Percentiles rank a stretch among this genome's conserved stretches.
phyloP scores from a whole-genome alignment of 352 stramenopile genomes.

The Pythium rhizo-oryzae region DNA sequence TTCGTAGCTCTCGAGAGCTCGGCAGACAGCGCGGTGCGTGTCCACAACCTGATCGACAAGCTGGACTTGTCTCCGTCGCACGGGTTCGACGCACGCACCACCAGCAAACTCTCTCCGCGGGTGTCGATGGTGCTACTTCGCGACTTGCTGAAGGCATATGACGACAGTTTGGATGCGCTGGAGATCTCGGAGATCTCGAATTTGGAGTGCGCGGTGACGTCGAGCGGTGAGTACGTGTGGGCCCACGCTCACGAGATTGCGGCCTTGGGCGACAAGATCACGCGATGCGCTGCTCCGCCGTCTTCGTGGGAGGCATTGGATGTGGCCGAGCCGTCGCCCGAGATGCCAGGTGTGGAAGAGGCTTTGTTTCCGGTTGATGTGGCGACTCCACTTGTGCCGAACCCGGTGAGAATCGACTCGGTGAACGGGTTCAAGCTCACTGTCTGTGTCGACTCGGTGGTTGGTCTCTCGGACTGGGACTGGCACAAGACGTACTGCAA shows the following conservation, averaged over 20 bases:
- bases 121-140: neutral
- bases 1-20: neutral
- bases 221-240: slow-evolving; percentile 16
- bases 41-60: slow-evolving; percentile 27
- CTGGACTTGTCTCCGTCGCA: slow-evolving; percentile 9
- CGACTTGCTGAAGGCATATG: slow-evolving; percentile 9
- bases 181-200: slow-evolving; percentile 18
- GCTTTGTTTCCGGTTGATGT: no score
- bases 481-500: slow-evolving; percentile 30
- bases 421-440: slow-evolving; percentile 11
- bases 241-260: slow-evolving; percentile 7
- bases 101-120: neutral
- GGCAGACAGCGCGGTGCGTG: neutral
- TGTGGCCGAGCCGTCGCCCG: no score
- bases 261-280: slow-evolving; percentile 7
- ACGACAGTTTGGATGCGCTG: slow-evolving; percentile 15
- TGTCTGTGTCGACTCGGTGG: neutral
- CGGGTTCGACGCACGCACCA: neutral
- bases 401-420: neutral
- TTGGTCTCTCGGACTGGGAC: slow-evolving; percentile 14
- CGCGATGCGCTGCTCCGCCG: slow-evolving; percentile 6
- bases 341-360: neutral
- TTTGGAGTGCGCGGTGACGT: slow-evolving; percentile 16
- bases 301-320: neutral
- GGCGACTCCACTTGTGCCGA: neutral